Percentiles rank a stretch among this genome's conserved stretches.
These are phyloP conservation scores for Polymyxa betae DNA, from an alignment of 208 protist species.

Conservation along the genomic window DNA sequence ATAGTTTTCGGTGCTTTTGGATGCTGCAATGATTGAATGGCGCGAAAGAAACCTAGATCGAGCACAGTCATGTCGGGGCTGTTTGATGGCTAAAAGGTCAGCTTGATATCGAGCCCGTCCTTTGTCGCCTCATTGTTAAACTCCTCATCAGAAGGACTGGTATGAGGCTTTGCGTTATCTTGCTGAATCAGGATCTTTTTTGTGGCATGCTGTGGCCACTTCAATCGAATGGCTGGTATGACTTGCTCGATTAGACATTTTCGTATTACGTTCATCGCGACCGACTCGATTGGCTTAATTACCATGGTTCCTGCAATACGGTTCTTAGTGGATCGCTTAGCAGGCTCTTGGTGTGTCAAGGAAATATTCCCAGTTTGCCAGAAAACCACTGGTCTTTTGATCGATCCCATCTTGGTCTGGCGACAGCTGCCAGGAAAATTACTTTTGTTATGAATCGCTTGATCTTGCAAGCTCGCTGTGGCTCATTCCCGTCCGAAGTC, in stretches of 20 bases:
- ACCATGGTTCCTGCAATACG: not conserved
- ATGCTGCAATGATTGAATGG: not conserved
- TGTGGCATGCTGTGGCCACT: not conserved
- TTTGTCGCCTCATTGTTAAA: not conserved
- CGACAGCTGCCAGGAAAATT: slow-evolving; percentile 5
- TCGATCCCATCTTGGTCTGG: not conserved
- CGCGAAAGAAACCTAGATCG: not conserved
- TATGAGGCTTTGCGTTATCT: slow-evolving; percentile 47
- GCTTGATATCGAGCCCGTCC: slow-evolving; percentile 22
- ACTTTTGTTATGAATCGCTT: slow-evolving; percentile 43
- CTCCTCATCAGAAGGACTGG: not conserved
- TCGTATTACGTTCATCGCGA: not conserved
- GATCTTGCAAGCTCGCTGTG: not conserved
- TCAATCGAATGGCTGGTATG: not conserved
- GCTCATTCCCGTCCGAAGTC: not conserved
- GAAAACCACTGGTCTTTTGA: not conserved
- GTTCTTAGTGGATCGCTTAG: slow-evolving; percentile 5
- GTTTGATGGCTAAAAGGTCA: slow-evolving; percentile 24
- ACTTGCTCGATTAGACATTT: slow-evolving; percentile 15
- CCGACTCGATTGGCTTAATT: not conserved
- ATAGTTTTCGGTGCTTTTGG: slow-evolving; percentile 8
- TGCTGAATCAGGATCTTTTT: slow-evolving; percentile 13
- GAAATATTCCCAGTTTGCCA: not conserved
- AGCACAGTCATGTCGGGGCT: slow-evolving; percentile 27
- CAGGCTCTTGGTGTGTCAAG: slow-evolving; percentile 3